Conservation (phyloP, 345 rosid genomes). For the Isatis tinctoria region DNA sequence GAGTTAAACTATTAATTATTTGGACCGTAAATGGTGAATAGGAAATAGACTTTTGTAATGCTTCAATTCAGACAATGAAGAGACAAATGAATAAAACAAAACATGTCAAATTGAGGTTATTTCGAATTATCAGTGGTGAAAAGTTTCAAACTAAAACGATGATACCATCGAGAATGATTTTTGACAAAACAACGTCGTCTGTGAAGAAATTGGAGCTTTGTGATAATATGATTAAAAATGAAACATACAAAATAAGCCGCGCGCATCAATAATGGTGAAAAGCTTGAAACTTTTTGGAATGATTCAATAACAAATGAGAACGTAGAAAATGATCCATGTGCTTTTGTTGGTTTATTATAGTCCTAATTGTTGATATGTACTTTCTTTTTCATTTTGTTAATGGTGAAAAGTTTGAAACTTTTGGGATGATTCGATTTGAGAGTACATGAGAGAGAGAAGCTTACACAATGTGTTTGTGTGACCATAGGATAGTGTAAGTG, state of each 20-base stretch:
- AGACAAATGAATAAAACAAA: neutral
- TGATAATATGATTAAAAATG: too few relatives aligned
- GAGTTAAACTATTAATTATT: neutral
- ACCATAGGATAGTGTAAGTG: constrained; percentile 65
- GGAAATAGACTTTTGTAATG: neutral
- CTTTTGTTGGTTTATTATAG: too few relatives aligned
- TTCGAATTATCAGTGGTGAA: too few relatives aligned
- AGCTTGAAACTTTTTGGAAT: neutral
- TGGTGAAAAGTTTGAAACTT: neutral
- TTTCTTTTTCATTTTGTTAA: too few relatives aligned
- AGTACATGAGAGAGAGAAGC: constrained; percentile 14
- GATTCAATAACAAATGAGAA: too few relatives aligned
- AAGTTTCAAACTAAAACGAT: neutral
- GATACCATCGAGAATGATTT: too few relatives aligned
- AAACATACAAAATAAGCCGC: too few relatives aligned
- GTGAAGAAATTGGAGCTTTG: too few relatives aligned
- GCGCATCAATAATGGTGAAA: too few relatives aligned
- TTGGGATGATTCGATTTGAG: neutral
- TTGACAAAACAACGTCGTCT: too few relatives aligned
- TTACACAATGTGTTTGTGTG: constrained; percentile 76
- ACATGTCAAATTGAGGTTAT: neutral
- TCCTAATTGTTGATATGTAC: too few relatives aligned
- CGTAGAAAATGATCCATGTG: too few relatives aligned
- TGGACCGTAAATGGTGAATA: neutral
- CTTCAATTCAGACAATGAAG: constrained; percentile 8